phyloP scores from a whole-genome alignment of 2,329 filamentous ascomycete species.

The Teratosphaeria gauchensis region DNA sequence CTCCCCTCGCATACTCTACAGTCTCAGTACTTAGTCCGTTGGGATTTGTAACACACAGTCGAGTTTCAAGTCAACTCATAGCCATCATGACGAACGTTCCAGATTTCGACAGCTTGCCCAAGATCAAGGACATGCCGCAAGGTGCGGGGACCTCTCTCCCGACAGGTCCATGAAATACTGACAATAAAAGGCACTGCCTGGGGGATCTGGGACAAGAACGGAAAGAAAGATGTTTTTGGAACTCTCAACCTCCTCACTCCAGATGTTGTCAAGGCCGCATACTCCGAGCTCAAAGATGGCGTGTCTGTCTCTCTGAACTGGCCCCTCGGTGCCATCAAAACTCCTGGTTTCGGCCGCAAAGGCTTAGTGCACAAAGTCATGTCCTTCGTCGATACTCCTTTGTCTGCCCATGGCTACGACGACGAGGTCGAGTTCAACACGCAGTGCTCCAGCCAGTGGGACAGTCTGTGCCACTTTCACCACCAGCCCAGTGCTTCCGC shows the following conservation, averaged over 20 bases:
- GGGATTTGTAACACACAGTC: background rate
- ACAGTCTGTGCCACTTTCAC: constrained; percentile 35
- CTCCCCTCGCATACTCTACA: background rate
- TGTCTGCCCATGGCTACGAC: constrained; percentile 29
- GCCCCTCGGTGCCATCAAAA: constrained; percentile 26
- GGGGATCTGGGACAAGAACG: constrained; percentile 38
- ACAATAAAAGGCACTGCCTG: constrained; percentile 25
- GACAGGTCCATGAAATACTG: background rate
- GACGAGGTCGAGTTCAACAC: constrained; percentile 41
- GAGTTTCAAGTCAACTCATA: background rate
- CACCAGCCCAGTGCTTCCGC: constrained; percentile 32
- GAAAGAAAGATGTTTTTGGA: constrained; percentile 34
- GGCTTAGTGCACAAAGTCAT: constrained; percentile 27
- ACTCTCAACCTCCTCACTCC: constrained; percentile 38
- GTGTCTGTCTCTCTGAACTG: constrained; percentile 34
- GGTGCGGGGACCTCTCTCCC: constrained; percentile 13
- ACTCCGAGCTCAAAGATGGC: constrained; percentile 33
- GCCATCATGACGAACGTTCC: constrained; percentile 23
- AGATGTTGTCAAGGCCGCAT: constrained; percentile 33
- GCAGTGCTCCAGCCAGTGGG: constrained; percentile 37
- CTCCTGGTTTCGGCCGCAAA: constrained; percentile 27
- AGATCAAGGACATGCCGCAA: constrained; percentile 31
- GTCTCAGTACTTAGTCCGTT: background rate
- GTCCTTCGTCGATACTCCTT: constrained; percentile 22
- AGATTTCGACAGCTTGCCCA: constrained; percentile 32